Evolutionary conservation across 495 filamentous ascomycete genomes (phyloP).

Genomic region (Corynascus novoguineensis): DNA sequence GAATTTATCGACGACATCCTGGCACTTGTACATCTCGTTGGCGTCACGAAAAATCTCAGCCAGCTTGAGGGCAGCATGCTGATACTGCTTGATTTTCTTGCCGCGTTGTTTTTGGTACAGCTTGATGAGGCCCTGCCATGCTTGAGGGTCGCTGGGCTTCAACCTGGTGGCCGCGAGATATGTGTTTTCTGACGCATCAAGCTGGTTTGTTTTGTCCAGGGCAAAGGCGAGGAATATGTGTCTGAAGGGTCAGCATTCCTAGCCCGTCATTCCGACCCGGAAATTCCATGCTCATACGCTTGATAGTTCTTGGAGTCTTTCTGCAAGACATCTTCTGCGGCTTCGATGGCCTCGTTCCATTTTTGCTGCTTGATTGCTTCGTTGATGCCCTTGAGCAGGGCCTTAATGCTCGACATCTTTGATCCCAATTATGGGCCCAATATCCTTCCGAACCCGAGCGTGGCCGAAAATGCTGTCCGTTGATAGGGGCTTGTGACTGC

Average conservation of each 20-base stretch:
- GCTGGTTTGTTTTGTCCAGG: slow-evolving; percentile 64
- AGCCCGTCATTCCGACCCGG: not conserved
- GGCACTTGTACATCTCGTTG: slow-evolving; percentile 64
- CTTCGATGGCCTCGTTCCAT: slow-evolving; percentile 64
- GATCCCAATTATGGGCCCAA: not conserved
- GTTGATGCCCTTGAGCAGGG: slow-evolving; percentile 76
- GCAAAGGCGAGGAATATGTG: slow-evolving; percentile 78
- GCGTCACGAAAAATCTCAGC: slow-evolving; percentile 66
- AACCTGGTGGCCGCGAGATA: slow-evolving; percentile 68
- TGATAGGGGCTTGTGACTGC: no score
- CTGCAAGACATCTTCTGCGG: slow-evolving; percentile 60
- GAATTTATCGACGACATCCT: slow-evolving; percentile 78
- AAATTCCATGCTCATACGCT: slow-evolving; percentile 48
- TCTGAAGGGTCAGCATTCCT: slow-evolving; percentile 35
- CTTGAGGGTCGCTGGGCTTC: slow-evolving; percentile 52
- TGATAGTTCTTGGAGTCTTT: slow-evolving; percentile 76
- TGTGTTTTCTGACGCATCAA: slow-evolving; percentile 63
- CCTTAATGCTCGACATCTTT: slow-evolving; percentile 59
- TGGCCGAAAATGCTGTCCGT: no score
- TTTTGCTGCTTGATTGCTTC: slow-evolving; percentile 73
- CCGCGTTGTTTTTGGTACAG: slow-evolving; percentile 72
- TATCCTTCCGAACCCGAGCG: not conserved
- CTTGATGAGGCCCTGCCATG: slow-evolving; percentile 87
- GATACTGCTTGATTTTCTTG: slow-evolving; percentile 67
- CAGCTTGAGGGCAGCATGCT: slow-evolving; percentile 61